A percentile compares a stretch with the other conserved stretches of the same genome.
phyloP scores from a whole-genome alignment of 2,329 filamentous ascomycete species.

The Daldinia sp. region DNA sequence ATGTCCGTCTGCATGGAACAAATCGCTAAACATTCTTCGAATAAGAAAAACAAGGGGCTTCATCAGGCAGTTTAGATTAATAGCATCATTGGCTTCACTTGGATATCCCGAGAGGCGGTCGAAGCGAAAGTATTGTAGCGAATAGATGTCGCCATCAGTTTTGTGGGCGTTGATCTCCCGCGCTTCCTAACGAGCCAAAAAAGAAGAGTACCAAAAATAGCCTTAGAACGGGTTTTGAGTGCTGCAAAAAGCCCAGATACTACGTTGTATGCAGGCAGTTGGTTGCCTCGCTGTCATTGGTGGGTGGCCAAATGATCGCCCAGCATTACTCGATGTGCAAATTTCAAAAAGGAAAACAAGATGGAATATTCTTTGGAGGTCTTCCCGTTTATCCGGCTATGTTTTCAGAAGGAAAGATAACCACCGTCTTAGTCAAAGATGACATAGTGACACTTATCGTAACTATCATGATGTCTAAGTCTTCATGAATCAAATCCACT shows the following conservation, averaged over 20 bases:
- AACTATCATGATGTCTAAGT: slow-evolving; percentile 1
- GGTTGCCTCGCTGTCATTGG: slow-evolving; percentile 32
- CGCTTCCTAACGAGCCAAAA: slow-evolving; percentile 33
- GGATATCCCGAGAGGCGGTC: background rate
- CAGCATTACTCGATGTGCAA: slow-evolving; percentile 27
- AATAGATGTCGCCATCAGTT: slow-evolving; percentile 12
- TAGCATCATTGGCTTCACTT: background rate
- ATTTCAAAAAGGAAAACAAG: slow-evolving; percentile 24
- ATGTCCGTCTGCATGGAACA: slow-evolving; percentile 39
- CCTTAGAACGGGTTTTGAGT: slow-evolving; percentile 18
- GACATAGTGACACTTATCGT: background rate
- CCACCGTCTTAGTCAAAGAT: slow-evolving; percentile 5
- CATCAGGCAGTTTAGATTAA: slow-evolving; percentile 30
- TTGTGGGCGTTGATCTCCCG: slow-evolving; percentile 34
- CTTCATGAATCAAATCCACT: slow-evolving; percentile 6
- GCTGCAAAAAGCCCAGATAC: slow-evolving; percentile 33
- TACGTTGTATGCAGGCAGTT: slow-evolving; percentile 42
- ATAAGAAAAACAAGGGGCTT: slow-evolving; percentile 20
- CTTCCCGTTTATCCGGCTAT: slow-evolving; percentile 35
- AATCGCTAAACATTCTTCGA: slow-evolving; percentile 36
- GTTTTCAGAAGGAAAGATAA: background rate
- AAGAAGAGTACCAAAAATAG: slow-evolving; percentile 37
- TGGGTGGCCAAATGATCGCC: slow-evolving; percentile 27
- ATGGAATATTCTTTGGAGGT: slow-evolving; percentile 28
- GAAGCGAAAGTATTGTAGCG: slow-evolving; percentile 16